Conservation (phyloP, 1,139 yeast genomes). For the Wickerhamomyces sp. region DNA sequence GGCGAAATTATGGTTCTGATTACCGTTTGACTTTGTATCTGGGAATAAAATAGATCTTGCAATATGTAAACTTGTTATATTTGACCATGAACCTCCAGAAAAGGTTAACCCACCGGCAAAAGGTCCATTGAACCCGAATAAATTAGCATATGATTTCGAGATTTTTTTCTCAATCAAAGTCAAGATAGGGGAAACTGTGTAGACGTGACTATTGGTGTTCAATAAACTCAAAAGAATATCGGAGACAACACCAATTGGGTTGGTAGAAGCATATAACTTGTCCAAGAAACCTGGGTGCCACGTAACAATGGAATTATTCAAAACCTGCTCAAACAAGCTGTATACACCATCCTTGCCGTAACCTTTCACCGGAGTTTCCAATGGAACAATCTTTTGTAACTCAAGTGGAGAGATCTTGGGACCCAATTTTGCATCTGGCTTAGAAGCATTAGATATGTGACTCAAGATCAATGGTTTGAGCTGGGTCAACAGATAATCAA, state of each 20-base stretch:
- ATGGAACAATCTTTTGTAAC: slow-evolving; percentile 10
- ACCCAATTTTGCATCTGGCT: slow-evolving; percentile 18
- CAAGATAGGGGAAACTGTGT: slow-evolving; percentile 79
- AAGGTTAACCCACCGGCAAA: slow-evolving; percentile 80
- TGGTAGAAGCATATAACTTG: slow-evolving; percentile 78
- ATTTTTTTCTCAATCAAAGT: slow-evolving; percentile 71
- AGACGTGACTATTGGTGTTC: slow-evolving; percentile 84
- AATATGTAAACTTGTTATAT: slow-evolving; percentile 73
- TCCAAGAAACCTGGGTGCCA: slow-evolving; percentile 89
- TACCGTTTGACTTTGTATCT: slow-evolving; percentile 64
- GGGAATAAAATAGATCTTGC: slow-evolving; percentile 69
- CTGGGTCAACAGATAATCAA: slow-evolving; percentile 38
- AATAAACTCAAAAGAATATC: slow-evolving; percentile 66
- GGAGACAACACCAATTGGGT: slow-evolving; percentile 77
- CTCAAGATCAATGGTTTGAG: slow-evolving; percentile 27
- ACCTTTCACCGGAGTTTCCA: slow-evolving; percentile 31
- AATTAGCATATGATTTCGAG: slow-evolving; percentile 60
- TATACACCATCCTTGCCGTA: slow-evolving; percentile 39
- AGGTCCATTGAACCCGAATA: slow-evolving; percentile 53
- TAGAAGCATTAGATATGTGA: slow-evolving; percentile 18
- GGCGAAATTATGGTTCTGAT: slow-evolving; percentile 53
- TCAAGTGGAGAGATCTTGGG: slow-evolving; percentile 14
- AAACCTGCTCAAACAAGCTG: slow-evolving; percentile 50
- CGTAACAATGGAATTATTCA: slow-evolving; percentile 71
- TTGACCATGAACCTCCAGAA: slow-evolving; percentile 87